Evolutionary conservation across 768 basidiomycete species (phyloP).

Genomic region (Lactifluus volemus): DNA sequence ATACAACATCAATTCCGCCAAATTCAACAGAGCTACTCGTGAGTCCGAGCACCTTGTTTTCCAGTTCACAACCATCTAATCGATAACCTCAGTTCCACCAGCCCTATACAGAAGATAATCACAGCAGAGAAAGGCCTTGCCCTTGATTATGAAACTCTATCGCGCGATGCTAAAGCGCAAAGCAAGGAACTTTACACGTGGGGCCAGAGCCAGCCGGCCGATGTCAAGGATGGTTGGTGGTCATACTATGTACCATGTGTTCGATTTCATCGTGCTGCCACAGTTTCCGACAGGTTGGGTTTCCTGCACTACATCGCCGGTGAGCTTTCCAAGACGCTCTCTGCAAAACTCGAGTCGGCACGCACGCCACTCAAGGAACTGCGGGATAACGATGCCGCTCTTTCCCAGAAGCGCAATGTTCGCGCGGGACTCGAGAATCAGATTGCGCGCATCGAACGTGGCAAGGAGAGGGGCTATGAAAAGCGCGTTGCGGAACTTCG

Average conservation of each 20-base stretch:
- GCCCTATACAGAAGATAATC: slow-evolving; percentile 69
- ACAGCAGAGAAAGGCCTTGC: slow-evolving; percentile 71
- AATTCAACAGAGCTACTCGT: slow-evolving; percentile 70
- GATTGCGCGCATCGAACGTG: slow-evolving; percentile 57
- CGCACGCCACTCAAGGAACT: slow-evolving; percentile 62
- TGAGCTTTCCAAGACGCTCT: slow-evolving; percentile 51
- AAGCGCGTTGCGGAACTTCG: slow-evolving; percentile 62
- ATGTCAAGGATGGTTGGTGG: slow-evolving; percentile 67
- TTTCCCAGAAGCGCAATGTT: slow-evolving; percentile 53
- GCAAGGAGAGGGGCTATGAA: slow-evolving; percentile 54
- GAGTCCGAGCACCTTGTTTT: slow-evolving; percentile 21
- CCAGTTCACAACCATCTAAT: background rate
- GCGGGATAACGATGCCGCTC: slow-evolving; percentile 55
- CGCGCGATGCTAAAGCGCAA: slow-evolving; percentile 58
- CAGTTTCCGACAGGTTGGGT: slow-evolving; percentile 70
- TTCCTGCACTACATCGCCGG: slow-evolving; percentile 76
- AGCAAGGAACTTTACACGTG: slow-evolving; percentile 83
- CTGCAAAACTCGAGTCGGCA: slow-evolving; percentile 53
- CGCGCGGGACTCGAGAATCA: slow-evolving; percentile 51
- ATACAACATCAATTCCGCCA: slow-evolving; percentile 66
- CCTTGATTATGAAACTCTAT: slow-evolving; percentile 59
- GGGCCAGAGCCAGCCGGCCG: slow-evolving; percentile 64
- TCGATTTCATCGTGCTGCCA: background rate
- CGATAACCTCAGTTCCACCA: slow-evolving; percentile 36
- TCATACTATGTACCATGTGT: background rate